Base-by-base conservation (phyloP, 1,284 basidiomycete species). In the Taiwanofungus camphoratus region DNA sequence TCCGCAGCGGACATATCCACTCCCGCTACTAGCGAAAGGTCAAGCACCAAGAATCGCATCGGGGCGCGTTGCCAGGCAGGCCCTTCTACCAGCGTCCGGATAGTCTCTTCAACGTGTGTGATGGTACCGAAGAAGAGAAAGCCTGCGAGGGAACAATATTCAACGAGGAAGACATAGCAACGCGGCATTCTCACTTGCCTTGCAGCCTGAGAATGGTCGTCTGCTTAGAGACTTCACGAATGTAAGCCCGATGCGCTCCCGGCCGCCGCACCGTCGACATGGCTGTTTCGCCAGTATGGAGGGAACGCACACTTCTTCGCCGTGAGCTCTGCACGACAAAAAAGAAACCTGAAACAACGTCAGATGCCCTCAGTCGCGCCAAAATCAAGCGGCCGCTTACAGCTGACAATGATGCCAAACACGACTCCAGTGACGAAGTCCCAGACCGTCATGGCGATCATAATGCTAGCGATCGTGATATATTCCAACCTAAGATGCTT, bases 91-190 rank as follows among this genome's bases (percentile, higher is more conserved):
- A 92, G 72, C 13, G 74, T 66, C 5, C 86, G 77, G 34, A 92
- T 85, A 1, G 85, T 72, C 52, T 86, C 84, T 63, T 97, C 93
- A 45, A 96, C 91, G 33, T 83, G 72, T 1, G 85, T 76, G 55
- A 97, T 95, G 0, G 93, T 97, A 4, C 96, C 95, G 62, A 99
- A 99, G 76, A 98, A 99, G 27, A 99, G 71, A 68, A 92, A 93
- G 0, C 89, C 81, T 81, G 40, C 39, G 24, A 26, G 12, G 24
- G 33, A 31, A 22, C 27, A 20, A 36, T 20, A 20, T 33, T 33
- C 18, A 19, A 20, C 26, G 9, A 29, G 8, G 26, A 29, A 29
- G 9, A 29, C 26, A 29, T 9, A n/a, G 26, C 8, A n/a, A 29
- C n/a, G 30, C 20, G 18, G 29, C 16, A 24, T 7, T 19, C 16